Percentiles rank a stretch among this genome's conserved stretches.
These are phyloP conservation scores for Meredithiella fracta DNA, from an alignment of 2,329 filamentous ascomycete species.

Conservation along the genomic window DNA sequence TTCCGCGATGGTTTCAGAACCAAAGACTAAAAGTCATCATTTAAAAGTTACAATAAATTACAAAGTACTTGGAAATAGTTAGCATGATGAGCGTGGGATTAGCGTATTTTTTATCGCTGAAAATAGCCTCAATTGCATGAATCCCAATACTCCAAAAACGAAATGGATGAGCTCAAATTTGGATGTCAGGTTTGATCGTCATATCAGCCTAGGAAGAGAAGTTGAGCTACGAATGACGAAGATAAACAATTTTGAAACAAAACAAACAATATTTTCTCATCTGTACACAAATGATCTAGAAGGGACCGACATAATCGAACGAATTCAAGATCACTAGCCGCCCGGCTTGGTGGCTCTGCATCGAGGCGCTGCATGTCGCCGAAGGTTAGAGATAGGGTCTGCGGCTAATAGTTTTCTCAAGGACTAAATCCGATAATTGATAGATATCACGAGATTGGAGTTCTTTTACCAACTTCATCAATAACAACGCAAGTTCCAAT, in stretches of 20 bases:
- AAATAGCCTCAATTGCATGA: conserved; percentile 1
- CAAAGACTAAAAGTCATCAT: too few species aligned
- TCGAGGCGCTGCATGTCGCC: background rate
- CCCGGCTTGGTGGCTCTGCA: background rate
- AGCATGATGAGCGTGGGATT: background rate
- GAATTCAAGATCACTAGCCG: background rate
- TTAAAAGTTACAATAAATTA: too few species aligned
- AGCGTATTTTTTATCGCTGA: background rate
- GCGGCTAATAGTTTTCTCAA: background rate
- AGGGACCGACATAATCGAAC: background rate
- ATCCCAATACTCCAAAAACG: background rate
- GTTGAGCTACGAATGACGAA: background rate
- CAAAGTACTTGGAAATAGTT: background rate
- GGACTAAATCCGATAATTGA: background rate
- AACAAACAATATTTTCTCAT: background rate
- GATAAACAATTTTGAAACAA: background rate
- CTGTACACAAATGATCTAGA: too few species aligned
- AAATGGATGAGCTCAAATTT: background rate
- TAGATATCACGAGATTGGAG: background rate
- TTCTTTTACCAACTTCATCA: background rate
- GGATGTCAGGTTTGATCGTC: background rate
- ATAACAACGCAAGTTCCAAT: background rate
- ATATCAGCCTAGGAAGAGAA: background rate
- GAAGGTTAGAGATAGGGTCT: too few species aligned
- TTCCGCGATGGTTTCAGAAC: too few species aligned